Conservation (phyloP, 805 yeast genomes). For the Jamesozyma hellenica region DNA sequence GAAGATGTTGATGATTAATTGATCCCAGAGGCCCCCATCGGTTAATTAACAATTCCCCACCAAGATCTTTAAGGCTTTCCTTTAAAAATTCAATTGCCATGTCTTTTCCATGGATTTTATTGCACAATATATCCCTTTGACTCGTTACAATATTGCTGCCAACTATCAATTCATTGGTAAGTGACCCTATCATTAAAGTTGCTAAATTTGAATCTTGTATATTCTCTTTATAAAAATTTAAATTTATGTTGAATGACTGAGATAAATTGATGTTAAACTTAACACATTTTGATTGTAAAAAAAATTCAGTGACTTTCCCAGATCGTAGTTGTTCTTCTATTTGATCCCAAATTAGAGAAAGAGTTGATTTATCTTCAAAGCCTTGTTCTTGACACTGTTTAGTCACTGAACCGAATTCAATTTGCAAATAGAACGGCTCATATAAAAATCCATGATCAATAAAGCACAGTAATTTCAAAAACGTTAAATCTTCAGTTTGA, state of each 20-base stretch:
- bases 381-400: constrained; percentile 14
- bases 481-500: too few species aligned
- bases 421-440: not conserved
- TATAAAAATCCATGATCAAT: not conserved
- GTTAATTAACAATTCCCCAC: constrained; percentile 14
- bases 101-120: constrained; percentile 24
- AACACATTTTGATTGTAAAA: not conserved
- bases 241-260: constrained; percentile 1
- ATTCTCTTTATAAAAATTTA: constrained; percentile 1
- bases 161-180: not conserved
- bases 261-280: constrained; percentile 6
- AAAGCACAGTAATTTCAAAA: not conserved
- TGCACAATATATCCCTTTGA: constrained; percentile 8
- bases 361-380: constrained; percentile 3
- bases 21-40: constrained; percentile 31
- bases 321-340: not conserved
- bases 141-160: not conserved
- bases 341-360: constrained; percentile 1
- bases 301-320: not conserved
- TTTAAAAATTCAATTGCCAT: constrained; percentile 23
- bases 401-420: constrained; percentile 1
- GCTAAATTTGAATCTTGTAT: not conserved
- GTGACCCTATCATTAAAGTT: not conserved
- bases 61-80: constrained; percentile 22
- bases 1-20: constrained; percentile 15